These are phyloP conservation scores for Citrullus colocynthis DNA, from an alignment of 306 rosid species.

Conservation along the genomic window DNA sequence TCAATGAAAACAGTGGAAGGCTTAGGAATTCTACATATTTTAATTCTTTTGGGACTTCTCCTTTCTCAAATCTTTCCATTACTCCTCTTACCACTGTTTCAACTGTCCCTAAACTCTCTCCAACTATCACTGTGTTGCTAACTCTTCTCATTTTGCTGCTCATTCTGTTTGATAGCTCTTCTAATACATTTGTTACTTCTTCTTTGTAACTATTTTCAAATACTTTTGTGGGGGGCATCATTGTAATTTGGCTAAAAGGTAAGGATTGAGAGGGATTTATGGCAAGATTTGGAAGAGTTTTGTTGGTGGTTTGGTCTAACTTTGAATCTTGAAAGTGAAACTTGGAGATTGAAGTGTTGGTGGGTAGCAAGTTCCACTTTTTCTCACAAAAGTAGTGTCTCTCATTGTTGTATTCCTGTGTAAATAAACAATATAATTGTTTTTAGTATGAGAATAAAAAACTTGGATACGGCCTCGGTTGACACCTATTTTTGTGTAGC, in stretches of 20 bases:
- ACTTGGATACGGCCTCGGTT: no score
- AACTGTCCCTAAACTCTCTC: constrained; percentile 35
- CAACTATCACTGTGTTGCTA: constrained; percentile 50
- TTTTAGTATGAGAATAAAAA: no score
- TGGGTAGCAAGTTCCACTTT: constrained; percentile 1
- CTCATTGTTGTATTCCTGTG: constrained; percentile 10
- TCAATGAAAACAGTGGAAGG: constrained; percentile 49
- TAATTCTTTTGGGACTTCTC: constrained; percentile 35
- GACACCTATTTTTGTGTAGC: no score
- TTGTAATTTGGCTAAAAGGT: constrained; percentile 22
- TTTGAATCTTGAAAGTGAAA: not conserved
- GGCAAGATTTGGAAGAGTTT: constrained; percentile 18
- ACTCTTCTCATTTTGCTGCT: constrained; percentile 5
- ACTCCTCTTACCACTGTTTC: constrained; percentile 44
- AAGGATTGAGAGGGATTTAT: constrained; percentile 15
- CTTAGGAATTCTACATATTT: constrained; percentile 44
- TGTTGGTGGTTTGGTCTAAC: not conserved
- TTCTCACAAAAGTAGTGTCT: constrained; percentile 2
- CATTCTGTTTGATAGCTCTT: constrained; percentile 39
- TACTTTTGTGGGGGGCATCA: constrained; percentile 9
- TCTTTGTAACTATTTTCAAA: constrained; percentile 20
- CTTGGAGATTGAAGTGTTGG: not conserved
- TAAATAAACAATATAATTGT: not conserved
- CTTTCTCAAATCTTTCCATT: constrained; percentile 54
- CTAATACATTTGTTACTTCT: constrained; percentile 39